Conservation (phyloP, 208 protist genomes). For the Acanthamoeba divionensis region DNA sequence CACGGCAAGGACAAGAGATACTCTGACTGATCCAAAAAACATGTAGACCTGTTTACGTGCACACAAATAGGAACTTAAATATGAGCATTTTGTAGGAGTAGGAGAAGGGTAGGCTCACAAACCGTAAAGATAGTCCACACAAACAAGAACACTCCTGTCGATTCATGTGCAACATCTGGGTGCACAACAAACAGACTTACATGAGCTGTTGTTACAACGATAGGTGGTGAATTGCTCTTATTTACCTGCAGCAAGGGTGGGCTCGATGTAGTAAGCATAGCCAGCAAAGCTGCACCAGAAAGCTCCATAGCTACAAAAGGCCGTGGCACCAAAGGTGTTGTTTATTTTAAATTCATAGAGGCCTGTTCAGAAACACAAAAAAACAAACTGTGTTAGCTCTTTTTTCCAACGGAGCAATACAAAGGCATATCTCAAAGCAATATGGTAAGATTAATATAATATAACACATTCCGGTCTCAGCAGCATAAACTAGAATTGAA, state of each 20-base stretch:
- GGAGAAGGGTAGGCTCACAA: no score
- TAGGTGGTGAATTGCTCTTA: not conserved
- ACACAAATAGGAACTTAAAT: no score
- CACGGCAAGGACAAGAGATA: not conserved
- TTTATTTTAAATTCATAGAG: conserved; percentile 21
- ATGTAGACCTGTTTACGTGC: not conserved
- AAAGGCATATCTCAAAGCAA: not conserved
- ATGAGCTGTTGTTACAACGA: no score
- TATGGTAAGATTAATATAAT: no score
- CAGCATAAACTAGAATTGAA: no score
- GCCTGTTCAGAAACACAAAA: not conserved
- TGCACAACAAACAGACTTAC: not conserved
- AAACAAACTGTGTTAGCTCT: not conserved
- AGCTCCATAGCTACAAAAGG: conserved; percentile 45
- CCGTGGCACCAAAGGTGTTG: conserved; percentile 38
- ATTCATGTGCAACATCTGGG: not conserved
- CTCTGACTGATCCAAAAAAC: not conserved
- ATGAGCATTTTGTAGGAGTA: no score
- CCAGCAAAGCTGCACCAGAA: conserved; percentile 47
- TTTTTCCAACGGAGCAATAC: not conserved
- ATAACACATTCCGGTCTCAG: no score
- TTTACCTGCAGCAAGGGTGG: not conserved
- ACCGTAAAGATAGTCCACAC: conserved; percentile 43
- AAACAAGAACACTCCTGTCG: conserved; percentile 8
- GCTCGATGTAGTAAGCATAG: conserved; percentile 7